Percentiles rank a stretch among this genome's conserved stretches.
phyloP scores from a whole-genome alignment of 257 asterid species.

The Solanum chilense region DNA sequence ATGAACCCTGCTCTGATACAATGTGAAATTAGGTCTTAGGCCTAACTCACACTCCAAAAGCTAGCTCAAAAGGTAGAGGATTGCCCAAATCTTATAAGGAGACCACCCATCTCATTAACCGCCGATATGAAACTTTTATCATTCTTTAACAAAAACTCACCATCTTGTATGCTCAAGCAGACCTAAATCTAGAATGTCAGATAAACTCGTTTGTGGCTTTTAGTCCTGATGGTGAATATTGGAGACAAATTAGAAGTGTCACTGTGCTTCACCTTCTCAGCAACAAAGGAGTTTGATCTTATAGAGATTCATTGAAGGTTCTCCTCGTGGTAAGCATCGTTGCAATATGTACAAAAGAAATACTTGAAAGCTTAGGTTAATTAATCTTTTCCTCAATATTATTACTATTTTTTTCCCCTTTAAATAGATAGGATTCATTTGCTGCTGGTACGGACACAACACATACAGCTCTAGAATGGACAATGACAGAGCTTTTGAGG shows the following conservation, averaged over 20 bases:
- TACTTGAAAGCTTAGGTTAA: no score
- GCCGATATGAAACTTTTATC: no score
- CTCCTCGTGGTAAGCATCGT: background rate
- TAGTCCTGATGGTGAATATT: constrained; percentile 31
- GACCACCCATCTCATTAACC: no score
- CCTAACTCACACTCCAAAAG: no score
- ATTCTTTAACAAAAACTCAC: background rate
- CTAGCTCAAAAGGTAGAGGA: no score
- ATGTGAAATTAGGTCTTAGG: no score
- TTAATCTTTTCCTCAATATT: no score
- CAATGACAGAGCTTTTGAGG: constrained; percentile 22
- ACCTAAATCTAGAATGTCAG: constrained; percentile 13
- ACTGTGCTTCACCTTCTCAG: constrained; percentile 37
- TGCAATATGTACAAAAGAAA: no score
- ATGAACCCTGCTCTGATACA: no score
- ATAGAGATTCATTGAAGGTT: background rate
- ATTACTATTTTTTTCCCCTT: background rate
- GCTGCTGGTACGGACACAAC: background rate
- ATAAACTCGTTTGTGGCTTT: constrained; percentile 6
- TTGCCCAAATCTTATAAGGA: no score
- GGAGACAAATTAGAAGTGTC: constrained; percentile 29
- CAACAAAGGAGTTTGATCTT: constrained; percentile 30
- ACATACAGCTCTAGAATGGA: constrained; percentile 19
- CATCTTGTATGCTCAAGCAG: constrained; percentile 23
- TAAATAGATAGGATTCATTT: background rate